Base-by-base conservation (phyloP, 352 stramenopile species). In the Phytophthora cryptogea region DNA sequence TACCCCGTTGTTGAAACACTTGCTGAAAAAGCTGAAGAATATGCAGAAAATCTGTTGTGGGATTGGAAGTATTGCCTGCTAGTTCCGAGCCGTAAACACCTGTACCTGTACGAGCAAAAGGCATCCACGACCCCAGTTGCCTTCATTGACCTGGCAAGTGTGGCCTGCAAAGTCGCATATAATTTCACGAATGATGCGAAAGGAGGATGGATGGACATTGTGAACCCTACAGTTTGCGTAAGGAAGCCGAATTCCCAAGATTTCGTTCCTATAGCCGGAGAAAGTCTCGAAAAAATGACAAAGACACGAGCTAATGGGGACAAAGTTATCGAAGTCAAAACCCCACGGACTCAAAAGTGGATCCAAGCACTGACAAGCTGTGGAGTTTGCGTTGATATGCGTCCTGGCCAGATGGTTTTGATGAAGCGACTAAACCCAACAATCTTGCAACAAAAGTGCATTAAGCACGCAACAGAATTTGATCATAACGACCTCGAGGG, bases 1-100 rank as follows among this genome's bases (percentile, higher is more conserved):
- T 68, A 80, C 33, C 69, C 75, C 8, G 63, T 84, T 13, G 56
- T 63, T 10, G 59, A 64, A 28, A 88, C 75, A 6, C 54, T 84
- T 10, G 56, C 66, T 9, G 59, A 64, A 17, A 88, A 80, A 47
- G 67, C 66, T 0, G 70, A 78, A 16, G 50, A 85, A 16, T 27
- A 74, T 8, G 35, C 79, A 3, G 72, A 74, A 62, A 83, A 39
- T 41, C 72, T 31, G n/a, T 57, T 89, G 8, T 91, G 78, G 69
- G 59, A 87, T 43, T 91, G 76, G 82, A 87, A 88, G 35, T 91
- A 89, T 54, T 86, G 68, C 11, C 50, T 91, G 3, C 88, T 91
- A 28, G 54, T 89, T 7, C 79, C 79, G 0, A 53, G 27, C 16
- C 55, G 68, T 33, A 80, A 73, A 46, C 69, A 67, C 14, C 51